phyloP scores from a whole-genome alignment of 768 basidiomycete species.

The Naganishia vishniacii region DNA sequence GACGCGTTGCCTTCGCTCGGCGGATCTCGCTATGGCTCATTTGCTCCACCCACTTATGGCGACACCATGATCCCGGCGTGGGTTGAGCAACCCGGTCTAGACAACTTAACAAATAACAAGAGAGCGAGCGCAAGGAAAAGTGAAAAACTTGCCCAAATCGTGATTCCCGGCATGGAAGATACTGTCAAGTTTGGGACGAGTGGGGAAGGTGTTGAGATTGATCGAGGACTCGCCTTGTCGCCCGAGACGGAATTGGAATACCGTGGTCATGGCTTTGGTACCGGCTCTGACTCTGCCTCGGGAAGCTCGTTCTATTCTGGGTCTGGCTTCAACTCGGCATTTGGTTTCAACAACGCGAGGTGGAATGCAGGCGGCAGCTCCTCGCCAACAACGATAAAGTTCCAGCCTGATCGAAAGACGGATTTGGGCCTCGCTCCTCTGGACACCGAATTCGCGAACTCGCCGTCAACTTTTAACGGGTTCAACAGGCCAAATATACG shows the following conservation, averaged over 20 bases:
- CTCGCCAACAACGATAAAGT: slow-evolving; percentile 12
- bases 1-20: background rate
- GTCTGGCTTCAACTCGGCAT: background rate
- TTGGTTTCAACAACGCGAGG: slow-evolving; percentile 3
- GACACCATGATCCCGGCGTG: background rate
- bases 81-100: too few species aligned
- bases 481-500: background rate
- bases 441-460: background rate
- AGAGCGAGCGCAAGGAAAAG: background rate
- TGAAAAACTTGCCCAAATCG: slow-evolving; percentile 11
- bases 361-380: background rate
- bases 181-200: slow-evolving; percentile 7
- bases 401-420: background rate
- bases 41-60: background rate
- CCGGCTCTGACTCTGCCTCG: background rate
- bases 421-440: background rate
- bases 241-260: background rate
- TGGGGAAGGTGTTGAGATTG: background rate
- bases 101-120: background rate
- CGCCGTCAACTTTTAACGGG: background rate
- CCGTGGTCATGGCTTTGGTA: slow-evolving; percentile 1
- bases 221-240: background rate
- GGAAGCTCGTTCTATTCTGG: slow-evolving; percentile 9
- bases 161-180: slow-evolving; percentile 1
- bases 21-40: slow-evolving; percentile 13